Evolutionary conservation across 495 filamentous ascomycete species (phyloP), one percentile per base, ranked within the genome.

Genomic region (Xylaria intraflava): DNA sequence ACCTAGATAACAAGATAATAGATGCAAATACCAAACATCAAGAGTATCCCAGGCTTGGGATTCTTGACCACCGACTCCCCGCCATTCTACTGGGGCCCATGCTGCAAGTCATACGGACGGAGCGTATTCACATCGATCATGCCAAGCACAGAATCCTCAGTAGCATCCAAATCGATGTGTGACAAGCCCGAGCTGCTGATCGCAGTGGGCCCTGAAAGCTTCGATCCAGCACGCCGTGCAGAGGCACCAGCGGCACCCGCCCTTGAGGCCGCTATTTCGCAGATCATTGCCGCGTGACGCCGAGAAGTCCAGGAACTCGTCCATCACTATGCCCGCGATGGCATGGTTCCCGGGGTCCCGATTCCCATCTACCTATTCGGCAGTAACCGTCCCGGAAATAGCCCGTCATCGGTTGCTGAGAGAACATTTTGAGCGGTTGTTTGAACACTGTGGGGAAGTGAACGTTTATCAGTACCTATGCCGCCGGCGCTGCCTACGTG

Each of bases 331-430:
- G 26, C 72, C 79, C 9, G 77, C 76, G 16, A 78, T 69, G 20
- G 73, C 71, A 45, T 79, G 77, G 46, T 77, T 78, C n/a, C 72
- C 71, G n/a, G 56, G 55, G 46, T 78, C 71, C 51, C 62, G 7
- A 6, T 53, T 51, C 19, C 53, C 57, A 8, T 76, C 73, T 24
- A 69, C 77, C 73, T 24, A 69, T 72, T 22, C 74, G 66, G 62
- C 83, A 84, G 66, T 81, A 85, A 2, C 82, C 83, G 50, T 79
- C 78, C 22, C 83, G 75, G 52, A 77, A 73, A 69, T 72, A 84
- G 24, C 83, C 83, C 3, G 80, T 83, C 62, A 78, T 65, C 1
- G 83, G 83, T 30, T 71, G 63, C 31, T 75, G 71, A 49, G 76
- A 78, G 71, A 83, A 82, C 49, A 78, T 62, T 26, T 67, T 66